Evolutionary conservation across 306 rosid genomes (phyloP), one percentile per base, ranked within the genome.

Genomic region (Quercus parvula): DNA sequence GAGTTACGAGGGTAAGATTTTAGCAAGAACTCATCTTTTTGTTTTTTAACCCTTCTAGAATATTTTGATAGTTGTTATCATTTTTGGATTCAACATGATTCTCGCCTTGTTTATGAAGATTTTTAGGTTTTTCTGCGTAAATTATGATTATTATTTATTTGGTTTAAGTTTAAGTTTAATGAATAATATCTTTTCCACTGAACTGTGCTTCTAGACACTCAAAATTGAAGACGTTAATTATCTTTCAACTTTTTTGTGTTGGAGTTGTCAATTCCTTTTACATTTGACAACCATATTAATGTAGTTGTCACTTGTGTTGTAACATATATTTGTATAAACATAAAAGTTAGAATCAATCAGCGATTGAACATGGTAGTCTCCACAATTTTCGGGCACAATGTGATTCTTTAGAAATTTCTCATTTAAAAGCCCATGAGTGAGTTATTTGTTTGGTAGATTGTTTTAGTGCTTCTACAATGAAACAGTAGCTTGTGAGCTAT

Each of bases 1-100:
- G 84, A 75, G 74, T 54, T 57, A 63, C 35, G 84, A 90, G 79
- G 84, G 81, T 86, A 79, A 86, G 87, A 35, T 35, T 35, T 2
- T 35, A 35, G 1, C 24, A 22, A 22, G 24, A 22, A 22, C 24
- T 22, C 24, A 22, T 22, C 24, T 22, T 22, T 22, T 22, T 22
- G 24, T 22, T 22, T 22, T 22, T 35, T 35, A 67, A 59, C 73
- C 35, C 4, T 56, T 25, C 31, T 63, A 73, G 41, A 75, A 33
- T 70, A 4, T 57, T 49, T n/a, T 28, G 70, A 31, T 22, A 4
- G 66, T 64, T 24, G 49, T n/a, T 1, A 24, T 59, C 31, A 25
- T 61, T 61, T 66, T 24, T 66, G 24, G 71, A 31, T 14, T 66
- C 14, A 6, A 33, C 54, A 70, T 76, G 67, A 24, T 70, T 33